Percentiles rank a stretch among this genome's conserved stretches.
phyloP scores from a whole-genome alignment of 2,329 filamentous ascomycete genomes.

The Pyrenochaeta sp. region DNA sequence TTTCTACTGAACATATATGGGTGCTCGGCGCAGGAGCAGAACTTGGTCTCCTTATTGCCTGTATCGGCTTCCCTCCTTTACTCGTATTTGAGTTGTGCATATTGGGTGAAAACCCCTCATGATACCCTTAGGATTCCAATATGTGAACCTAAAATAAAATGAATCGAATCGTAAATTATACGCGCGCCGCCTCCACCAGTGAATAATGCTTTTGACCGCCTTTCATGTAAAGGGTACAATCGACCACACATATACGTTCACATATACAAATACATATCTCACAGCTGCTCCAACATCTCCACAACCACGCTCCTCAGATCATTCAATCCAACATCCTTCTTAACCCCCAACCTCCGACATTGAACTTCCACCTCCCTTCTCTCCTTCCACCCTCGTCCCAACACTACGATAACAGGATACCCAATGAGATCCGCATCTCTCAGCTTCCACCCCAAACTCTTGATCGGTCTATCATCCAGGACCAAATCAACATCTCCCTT shows the following conservation, averaged over 20 bases:
- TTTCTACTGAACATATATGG: slow-evolving; percentile 4
- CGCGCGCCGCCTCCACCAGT: neutral
- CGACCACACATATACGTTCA: neutral
- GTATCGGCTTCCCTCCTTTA: neutral
- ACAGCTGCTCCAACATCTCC: slow-evolving; percentile 31
- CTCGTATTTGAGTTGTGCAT: slow-evolving; percentile 3
- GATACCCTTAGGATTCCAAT: slow-evolving; percentile 6
- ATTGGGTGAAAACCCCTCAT: slow-evolving; percentile 5
- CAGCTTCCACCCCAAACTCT: slow-evolving; percentile 82
- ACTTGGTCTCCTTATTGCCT: neutral
- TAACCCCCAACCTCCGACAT: slow-evolving; percentile 72
- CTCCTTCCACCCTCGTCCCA: slow-evolving; percentile 63
- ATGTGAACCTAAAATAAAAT: slow-evolving; percentile 1
- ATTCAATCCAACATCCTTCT: slow-evolving; percentile 64
- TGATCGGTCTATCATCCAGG: slow-evolving; percentile 56
- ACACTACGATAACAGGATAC: slow-evolving; percentile 81
- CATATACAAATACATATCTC: neutral
- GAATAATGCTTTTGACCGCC: neutral
- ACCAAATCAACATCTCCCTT: slow-evolving; percentile 32
- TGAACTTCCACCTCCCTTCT: slow-evolving; percentile 73
- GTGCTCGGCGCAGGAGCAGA: slow-evolving; percentile 1
- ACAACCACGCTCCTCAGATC: slow-evolving; percentile 56
- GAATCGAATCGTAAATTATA: slow-evolving; percentile 1
- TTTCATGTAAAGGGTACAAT: neutral
- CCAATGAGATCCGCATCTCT: slow-evolving; percentile 89